Base-by-base conservation (phyloP, 2,329 filamentous ascomycete species). In the Drechslerella coelobrocha region DNA sequence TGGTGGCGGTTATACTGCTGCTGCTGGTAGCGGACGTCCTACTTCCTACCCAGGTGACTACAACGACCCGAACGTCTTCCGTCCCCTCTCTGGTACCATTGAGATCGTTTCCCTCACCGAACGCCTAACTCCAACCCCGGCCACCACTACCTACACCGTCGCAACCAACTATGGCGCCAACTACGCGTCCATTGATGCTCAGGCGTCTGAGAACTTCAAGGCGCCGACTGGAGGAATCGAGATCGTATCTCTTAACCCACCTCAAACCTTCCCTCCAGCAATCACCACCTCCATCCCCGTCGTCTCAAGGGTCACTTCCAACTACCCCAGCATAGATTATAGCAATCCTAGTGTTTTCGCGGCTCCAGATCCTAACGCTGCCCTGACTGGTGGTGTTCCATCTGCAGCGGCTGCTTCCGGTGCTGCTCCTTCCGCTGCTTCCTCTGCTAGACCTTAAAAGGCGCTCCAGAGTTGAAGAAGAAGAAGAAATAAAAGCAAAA, bases 271-370 rank as follows among this genome's bases (percentile, higher is more conserved):
- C 66, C 47, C 66, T 34, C 39, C 52, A 5, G 37, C 66, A 27
- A 63, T 63, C 53, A 48, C 59, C 39, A 71, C 59, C 14, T 53
- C 53, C 39, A 63, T 63, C 29, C 66, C 66, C 3, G 53, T 63
- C 41, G 59, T 52, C 34, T 54, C 59, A 4, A 14, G 59, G 31
- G 57, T 29, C 12, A 71, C 66, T 31, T 29, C 39, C 19, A 47
- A 41, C 23, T 71, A 71, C 47, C 66, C 66, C 21, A 71, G 66
- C 59, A 71, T 71, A 31, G 48, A 71, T 53, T 71, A 50, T 37
- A 26, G 23, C 31, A 34, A 71, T 26, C 54, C 66, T 0, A 71
- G 29, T 27, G 12, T 71, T 17, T 71, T 71, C 41, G 39, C 19
- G 39, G 45, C 23, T 6, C 3, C 27, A 14, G 53, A 71, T 39